Evolutionary conservation across 805 yeast species (phyloP).

Genomic region (Metschnikowia lochheadii): DNA sequence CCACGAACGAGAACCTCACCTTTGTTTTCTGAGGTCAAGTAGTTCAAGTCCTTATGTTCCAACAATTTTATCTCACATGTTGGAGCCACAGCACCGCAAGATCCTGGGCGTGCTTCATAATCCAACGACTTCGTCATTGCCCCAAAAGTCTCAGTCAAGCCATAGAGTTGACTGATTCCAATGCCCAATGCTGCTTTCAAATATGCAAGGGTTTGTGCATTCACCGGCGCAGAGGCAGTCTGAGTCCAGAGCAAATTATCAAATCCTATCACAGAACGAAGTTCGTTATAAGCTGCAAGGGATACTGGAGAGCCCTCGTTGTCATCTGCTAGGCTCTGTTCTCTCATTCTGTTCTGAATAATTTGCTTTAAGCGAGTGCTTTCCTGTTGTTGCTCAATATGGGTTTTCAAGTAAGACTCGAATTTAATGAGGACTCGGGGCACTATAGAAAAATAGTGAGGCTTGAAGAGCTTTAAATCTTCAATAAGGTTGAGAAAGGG

Average conservation of each 20-base stretch:
- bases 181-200: slow-evolving; percentile 47
- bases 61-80: slow-evolving; percentile 49
- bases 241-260: slow-evolving; percentile 19
- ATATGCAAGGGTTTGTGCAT: slow-evolving; percentile 16
- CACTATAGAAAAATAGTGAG: slow-evolving; percentile 51
- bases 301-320: slow-evolving; percentile 20
- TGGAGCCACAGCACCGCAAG: slow-evolving; percentile 55
- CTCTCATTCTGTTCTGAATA: slow-evolving; percentile 23
- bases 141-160: slow-evolving; percentile 63
- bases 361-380: slow-evolving; percentile 23
- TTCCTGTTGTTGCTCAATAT: slow-evolving; percentile 27
- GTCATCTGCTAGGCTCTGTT: slow-evolving; percentile 30
- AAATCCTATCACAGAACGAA: slow-evolving; percentile 16
- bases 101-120: slow-evolving; percentile 46
- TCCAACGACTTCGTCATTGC: slow-evolving; percentile 40
- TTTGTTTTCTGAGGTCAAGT: slow-evolving; percentile 15
- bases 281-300: slow-evolving; percentile 14
- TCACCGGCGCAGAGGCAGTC: slow-evolving; percentile 23
- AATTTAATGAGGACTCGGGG: slow-evolving; percentile 59
- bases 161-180: slow-evolving; percentile 65
- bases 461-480: slow-evolving; percentile 53
- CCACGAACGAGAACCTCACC: slow-evolving; percentile 59
- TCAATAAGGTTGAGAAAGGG: slow-evolving; percentile 38
- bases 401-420: slow-evolving; percentile 38
- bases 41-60: slow-evolving; percentile 61